phyloP scores from a whole-genome alignment of 495 filamentous ascomycete genomes.

The Stereocaulon alpinum region DNA sequence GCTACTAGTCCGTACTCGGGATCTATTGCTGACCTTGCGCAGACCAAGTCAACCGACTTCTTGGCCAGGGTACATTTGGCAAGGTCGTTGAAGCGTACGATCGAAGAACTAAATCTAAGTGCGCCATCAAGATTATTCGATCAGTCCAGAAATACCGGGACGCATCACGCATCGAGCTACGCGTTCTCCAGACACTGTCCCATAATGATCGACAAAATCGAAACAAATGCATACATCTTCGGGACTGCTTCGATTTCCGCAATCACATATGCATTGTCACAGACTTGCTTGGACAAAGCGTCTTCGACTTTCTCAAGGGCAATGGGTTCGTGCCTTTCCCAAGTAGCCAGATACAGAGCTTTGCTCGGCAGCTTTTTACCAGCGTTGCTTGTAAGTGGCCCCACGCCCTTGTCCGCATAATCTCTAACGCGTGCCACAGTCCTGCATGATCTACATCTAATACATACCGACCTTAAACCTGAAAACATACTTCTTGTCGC shows the following conservation, averaged over 20 bases:
- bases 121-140: slow-evolving; percentile 94
- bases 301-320: slow-evolving; percentile 95
- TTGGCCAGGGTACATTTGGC: slow-evolving; percentile 95
- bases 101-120: slow-evolving; percentile 58
- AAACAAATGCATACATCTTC: slow-evolving; percentile 93
- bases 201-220: slow-evolving; percentile 85
- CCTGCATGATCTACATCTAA: slow-evolving; percentile 92
- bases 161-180: slow-evolving; percentile 89
- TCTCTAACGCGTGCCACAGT: slow-evolving; percentile 45
- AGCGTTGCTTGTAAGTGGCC: slow-evolving; percentile 84
- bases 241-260: slow-evolving; percentile 94
- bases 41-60: slow-evolving; percentile 80
- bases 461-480: slow-evolving; percentile 95
- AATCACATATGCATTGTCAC: slow-evolving; percentile 99
- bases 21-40: slow-evolving; percentile 25
- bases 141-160: slow-evolving; percentile 97
- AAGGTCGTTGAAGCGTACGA: slow-evolving; percentile 94
- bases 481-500: slow-evolving; percentile 95
- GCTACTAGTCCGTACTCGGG: neutral
- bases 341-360: slow-evolving; percentile 97
- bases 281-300: slow-evolving; percentile 88
- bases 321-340: slow-evolving; percentile 94
- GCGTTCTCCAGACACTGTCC: slow-evolving; percentile 80
- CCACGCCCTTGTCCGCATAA: slow-evolving; percentile 5
- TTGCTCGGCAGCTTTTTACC: slow-evolving; percentile 91